Conservation (phyloP, 2,329 filamentous ascomycete genomes). For the Aspergillus phoenicis region DNA sequence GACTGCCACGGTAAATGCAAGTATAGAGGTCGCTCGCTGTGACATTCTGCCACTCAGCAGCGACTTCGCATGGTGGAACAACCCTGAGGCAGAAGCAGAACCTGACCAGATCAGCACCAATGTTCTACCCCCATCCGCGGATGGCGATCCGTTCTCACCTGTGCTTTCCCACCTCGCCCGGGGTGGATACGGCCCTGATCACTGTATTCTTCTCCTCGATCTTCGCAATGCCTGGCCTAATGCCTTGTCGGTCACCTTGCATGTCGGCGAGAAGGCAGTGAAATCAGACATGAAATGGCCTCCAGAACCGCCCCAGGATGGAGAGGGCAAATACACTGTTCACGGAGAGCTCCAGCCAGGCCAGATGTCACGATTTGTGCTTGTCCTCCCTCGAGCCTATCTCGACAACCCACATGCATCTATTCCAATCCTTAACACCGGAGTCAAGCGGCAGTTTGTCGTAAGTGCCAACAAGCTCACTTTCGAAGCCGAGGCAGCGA, state of each 20-base stretch:
- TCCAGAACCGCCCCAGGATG: constrained; percentile 15
- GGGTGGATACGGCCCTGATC: constrained; percentile 56
- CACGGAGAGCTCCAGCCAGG: constrained; percentile 57
- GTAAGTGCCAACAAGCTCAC: constrained; percentile 78
- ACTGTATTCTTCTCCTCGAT: constrained; percentile 80
- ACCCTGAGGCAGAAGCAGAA: constrained; percentile 17
- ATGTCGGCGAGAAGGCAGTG: constrained; percentile 41
- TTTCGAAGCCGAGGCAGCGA: constrained; percentile 75
- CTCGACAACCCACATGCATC: constrained; percentile 74
- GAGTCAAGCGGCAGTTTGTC: constrained; percentile 87
- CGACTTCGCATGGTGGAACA: constrained; percentile 65
- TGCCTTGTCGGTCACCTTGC: constrained; percentile 68
- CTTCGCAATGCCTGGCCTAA: constrained; percentile 88
- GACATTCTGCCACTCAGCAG: constrained; percentile 76
- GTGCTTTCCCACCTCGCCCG: constrained; percentile 48
- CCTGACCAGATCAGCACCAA: constrained; percentile 12
- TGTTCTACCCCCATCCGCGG: constrained; percentile 26
- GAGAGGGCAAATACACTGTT: constrained; percentile 34
- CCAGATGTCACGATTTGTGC: constrained; percentile 70
- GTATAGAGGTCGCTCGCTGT: constrained; percentile 77
- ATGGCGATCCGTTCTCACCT: constrained; percentile 48
- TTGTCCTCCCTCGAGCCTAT: constrained; percentile 75
- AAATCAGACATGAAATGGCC: constrained; percentile 1
- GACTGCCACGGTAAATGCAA: constrained; percentile 88
- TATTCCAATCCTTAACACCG: constrained; percentile 78